These are phyloP conservation scores for Xenosphaeropsis pyriputrescens DNA, from an alignment of 2,329 filamentous ascomycete species.

Conservation along the genomic window DNA sequence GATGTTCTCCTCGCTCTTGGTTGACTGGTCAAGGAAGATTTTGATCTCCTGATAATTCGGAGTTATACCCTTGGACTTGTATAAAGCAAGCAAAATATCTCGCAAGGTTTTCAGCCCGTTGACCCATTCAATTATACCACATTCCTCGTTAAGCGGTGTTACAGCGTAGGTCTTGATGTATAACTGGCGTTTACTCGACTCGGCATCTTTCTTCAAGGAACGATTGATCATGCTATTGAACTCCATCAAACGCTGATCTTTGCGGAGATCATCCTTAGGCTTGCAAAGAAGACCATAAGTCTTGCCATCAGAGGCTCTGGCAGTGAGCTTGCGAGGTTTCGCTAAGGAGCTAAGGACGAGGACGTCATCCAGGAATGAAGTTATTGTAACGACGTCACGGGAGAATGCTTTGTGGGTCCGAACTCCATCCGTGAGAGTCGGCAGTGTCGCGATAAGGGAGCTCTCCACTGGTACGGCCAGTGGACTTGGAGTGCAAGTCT, in stretches of 20 bases:
- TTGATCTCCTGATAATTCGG: slow-evolving; percentile 57
- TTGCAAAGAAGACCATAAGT: slow-evolving; percentile 88
- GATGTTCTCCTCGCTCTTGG: slow-evolving; percentile 41
- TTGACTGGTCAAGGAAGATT: slow-evolving; percentile 47
- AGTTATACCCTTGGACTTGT: slow-evolving; percentile 57
- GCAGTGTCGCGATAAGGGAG: slow-evolving; percentile 70
- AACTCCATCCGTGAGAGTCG: slow-evolving; percentile 55
- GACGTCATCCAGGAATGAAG: slow-evolving; percentile 72
- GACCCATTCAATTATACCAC: slow-evolving; percentile 96
- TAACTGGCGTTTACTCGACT: slow-evolving; percentile 76
- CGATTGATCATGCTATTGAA: slow-evolving; percentile 98
- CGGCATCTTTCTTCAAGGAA: slow-evolving; percentile 79
- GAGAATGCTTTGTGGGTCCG: slow-evolving; percentile 78
- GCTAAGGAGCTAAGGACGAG: slow-evolving; percentile 83
- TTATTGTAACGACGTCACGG: slow-evolving; percentile 71
- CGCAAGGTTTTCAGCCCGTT: slow-evolving; percentile 88
- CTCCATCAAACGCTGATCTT: slow-evolving; percentile 96
- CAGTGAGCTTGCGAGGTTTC: slow-evolving; percentile 78
- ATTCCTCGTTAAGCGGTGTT: slow-evolving; percentile 92
- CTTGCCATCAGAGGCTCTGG: slow-evolving; percentile 78
- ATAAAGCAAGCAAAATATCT: slow-evolving; percentile 72
- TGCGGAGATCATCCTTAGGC: slow-evolving; percentile 93
- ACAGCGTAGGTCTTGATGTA: slow-evolving; percentile 97
- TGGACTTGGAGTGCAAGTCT: slow-evolving; percentile 61
- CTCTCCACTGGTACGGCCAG: slow-evolving; percentile 83